Base-by-base conservation (phyloP, 495 filamentous ascomycete species). In the Copromyces sp. region DNA sequence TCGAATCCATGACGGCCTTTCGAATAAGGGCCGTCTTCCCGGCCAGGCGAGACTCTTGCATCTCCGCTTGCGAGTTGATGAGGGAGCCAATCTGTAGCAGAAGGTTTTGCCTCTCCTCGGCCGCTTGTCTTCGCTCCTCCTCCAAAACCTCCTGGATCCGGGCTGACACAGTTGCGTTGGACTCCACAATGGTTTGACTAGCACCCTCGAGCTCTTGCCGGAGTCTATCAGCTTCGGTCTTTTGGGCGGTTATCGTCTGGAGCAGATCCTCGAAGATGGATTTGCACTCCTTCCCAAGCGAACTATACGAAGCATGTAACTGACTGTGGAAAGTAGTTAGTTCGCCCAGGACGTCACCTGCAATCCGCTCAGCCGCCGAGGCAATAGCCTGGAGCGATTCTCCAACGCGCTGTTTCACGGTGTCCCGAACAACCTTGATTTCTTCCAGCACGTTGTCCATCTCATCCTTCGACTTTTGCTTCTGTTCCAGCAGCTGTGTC, bases 401-500 rank as follows among this genome's bases (percentile, higher is more conserved):
- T 4, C 93, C 93, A 41, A 98, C 93, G 59, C 90, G 90, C 41
- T 86, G 81, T 81, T 97, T 98, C 20, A 98, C 91, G 68, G 93
- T 90, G 80, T 97, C 91, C 32, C 95, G 87, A 38, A 98, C 86
- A 44, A 87, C 87, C 77, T 95, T 94, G 79, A 98, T 97, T 77
- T 96, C 95, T 75, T 95, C 94, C 4, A 99, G 87, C 32, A 97
- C 91, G 38, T 87, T 83, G 75, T 98, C 94, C 93, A 97, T 96
- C 72, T 95, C 91, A 70, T 94, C 89, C 76, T 92, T 93, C 3
- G 93, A 90, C 68, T 86, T 82, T 37, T 87, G 83, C 20, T 89
- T 92, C 75, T 95, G 90, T 17, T 84, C 83, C 39, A 90, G 86
- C 12, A 95, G 87, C 73, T 91, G 87, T 29, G 83, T 77, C 80